A percentile compares a stretch with the other conserved stretches of the same genome.
phyloP scores from a whole-genome alignment of 371 early-diverging fungal species.

The Parasitella parasitica region DNA sequence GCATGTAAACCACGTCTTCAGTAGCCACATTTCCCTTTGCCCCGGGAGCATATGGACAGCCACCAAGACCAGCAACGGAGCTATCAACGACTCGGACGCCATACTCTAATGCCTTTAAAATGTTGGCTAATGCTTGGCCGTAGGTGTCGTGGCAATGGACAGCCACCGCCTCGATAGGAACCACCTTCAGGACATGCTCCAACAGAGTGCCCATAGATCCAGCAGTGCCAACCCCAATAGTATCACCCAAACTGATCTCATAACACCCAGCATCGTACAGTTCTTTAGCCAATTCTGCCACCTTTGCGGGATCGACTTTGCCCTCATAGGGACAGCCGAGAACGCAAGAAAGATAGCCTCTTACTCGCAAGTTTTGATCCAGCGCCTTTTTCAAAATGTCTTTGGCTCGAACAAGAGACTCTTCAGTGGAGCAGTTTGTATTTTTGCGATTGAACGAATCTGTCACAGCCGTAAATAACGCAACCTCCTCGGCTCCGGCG shows the following conservation, averaged over 20 bases:
- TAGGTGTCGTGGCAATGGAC: slow-evolving; percentile 98
- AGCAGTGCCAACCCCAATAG: slow-evolving; percentile 93
- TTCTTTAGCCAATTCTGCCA: slow-evolving; percentile 73
- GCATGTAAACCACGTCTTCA: slow-evolving; percentile 95
- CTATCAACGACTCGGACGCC: slow-evolving; percentile 93
- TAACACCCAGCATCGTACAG: slow-evolving; percentile 93
- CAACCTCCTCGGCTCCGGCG: slow-evolving; percentile 84
- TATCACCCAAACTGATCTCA: slow-evolving; percentile 96
- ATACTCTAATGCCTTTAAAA: slow-evolving; percentile 77
- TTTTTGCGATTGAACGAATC: slow-evolving; percentile 90
- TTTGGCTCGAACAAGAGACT: slow-evolving; percentile 75
- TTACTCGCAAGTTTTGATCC: slow-evolving; percentile 70
- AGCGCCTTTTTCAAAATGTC: slow-evolving; percentile 71
- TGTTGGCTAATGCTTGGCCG: slow-evolving; percentile 96
- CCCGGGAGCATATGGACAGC: slow-evolving; percentile 96
- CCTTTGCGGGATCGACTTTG: slow-evolving; percentile 64
- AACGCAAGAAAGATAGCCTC: slow-evolving; percentile 93
- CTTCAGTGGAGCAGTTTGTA: slow-evolving; percentile 90
- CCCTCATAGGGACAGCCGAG: slow-evolving; percentile 97
- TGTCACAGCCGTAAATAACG: slow-evolving; percentile 90
- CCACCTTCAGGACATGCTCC: slow-evolving; percentile 66
- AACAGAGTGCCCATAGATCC: slow-evolving; percentile 75
- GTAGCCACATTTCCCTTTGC: slow-evolving; percentile 97
- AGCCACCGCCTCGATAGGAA: slow-evolving; percentile 80
- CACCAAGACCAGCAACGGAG: slow-evolving; percentile 93